Evolutionary conservation across 2,329 filamentous ascomycete genomes (phyloP), one percentile per base, ranked within the genome.

Genomic region (Pseudophaeomoniella oleicola): DNA sequence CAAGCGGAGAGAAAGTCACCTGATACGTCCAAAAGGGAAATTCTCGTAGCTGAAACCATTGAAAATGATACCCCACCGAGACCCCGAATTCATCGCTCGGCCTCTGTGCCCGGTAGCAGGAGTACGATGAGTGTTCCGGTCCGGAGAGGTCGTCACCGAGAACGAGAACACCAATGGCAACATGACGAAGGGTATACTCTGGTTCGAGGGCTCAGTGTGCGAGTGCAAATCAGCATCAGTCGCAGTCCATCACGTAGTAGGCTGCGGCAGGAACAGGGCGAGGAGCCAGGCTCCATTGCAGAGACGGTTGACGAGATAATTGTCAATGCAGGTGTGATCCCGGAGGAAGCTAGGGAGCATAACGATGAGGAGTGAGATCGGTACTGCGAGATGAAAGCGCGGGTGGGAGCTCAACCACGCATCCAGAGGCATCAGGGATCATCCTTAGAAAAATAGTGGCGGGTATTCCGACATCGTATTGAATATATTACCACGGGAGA

Each of bases 161-260:
- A 27, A 27, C 22, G 22, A 9, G 22, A 27, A n/a, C n/a, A n/a
- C n/a, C n/a, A n/a, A 6, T 31, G 16, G 14, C 27, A 19, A 31
- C 42, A 43, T 49, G 32, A 32, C 6, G n/a, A 16, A 16, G 15
- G 16, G 32, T 16, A 5, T 34, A 18, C 13, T 34, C 5, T 16
- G 32, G n/a, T 16, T 34, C 13, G 15, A 15, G 4, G 11, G 31
- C 6, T 37, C 15, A 37, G 19, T 17, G 19, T 13, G 22, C 6
- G n/a, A n/a, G 22, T 27, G 6, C 22, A n/a, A 27, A 27, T 27
- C 22, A 27, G 22, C 22, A 27, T 27, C 22, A 27, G 22, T n/a
- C 22, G 22, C 22, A 27, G 22, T n/a, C 22, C 22, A 9, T 27
- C 22, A n/a, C 6, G 22, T 6, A 27, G 22, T 27, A n/a, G 9